A percentile compares a stretch with the other conserved stretches of the same genome.
Evolutionary conservation across 2,329 filamentous ascomycete species (phyloP).

Genomic region (Verticillium alfalfae): DNA sequence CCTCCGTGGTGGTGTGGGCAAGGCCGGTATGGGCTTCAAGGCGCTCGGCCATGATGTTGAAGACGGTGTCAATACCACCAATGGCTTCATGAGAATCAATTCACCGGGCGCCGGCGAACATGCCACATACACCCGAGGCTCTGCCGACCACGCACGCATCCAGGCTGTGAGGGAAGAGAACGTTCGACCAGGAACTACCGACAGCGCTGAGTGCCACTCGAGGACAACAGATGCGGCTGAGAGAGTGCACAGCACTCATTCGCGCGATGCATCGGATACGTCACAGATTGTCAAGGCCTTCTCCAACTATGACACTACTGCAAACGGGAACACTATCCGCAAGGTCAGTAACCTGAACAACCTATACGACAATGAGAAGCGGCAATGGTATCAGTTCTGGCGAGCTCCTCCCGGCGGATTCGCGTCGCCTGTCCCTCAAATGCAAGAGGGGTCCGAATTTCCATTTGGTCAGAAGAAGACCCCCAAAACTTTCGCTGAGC

Average conservation of each 20-base stretch:
- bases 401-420: constrained; percentile 57
- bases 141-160: constrained; percentile 16
- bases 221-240: constrained; percentile 20
- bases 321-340: constrained; percentile 46
- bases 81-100: constrained; percentile 42
- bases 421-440: constrained; percentile 55
- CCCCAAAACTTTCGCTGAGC: constrained; percentile 45
- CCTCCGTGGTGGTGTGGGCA: constrained; percentile 28
- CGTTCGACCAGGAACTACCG: constrained; percentile 2
- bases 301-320: constrained; percentile 21
- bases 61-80: constrained; percentile 46
- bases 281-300: background rate
- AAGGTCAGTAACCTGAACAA: constrained; percentile 42
- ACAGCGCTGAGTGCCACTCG: constrained; percentile 4
- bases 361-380: constrained; percentile 38
- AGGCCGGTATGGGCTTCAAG: constrained; percentile 40
- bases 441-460: constrained; percentile 37
- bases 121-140: background rate
- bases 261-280: constrained; percentile 28
- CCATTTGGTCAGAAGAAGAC: constrained; percentile 28
- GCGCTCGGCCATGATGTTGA: constrained; percentile 45
- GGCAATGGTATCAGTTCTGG: constrained; percentile 60
- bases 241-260: constrained; percentile 23
- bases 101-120: background rate
- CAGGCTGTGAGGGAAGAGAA: constrained; percentile 27